Base-by-base conservation (phyloP, 1,284 basidiomycete species). In the Moesziomyces sp. region DNA sequence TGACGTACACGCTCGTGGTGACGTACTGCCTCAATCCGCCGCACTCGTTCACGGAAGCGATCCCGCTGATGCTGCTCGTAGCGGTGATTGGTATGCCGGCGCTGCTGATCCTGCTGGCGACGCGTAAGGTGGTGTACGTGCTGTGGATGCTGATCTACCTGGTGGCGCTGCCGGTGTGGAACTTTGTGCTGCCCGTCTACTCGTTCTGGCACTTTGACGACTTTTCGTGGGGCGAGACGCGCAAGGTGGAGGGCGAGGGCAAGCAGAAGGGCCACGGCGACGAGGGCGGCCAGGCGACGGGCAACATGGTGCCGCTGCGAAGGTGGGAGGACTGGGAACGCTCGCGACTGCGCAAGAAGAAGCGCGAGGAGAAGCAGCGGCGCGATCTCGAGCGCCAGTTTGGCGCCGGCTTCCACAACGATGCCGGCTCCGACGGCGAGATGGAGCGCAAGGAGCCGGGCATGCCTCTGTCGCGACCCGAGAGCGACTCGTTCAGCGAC, bases 171-270 rank as follows among this genome's bases (percentile, higher is more conserved):
- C 86, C 86, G 1, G 83, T 86, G 18, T 86, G 86, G 86, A 86
- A 86, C 70, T 94, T 97, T 38, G 65, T 80, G 21, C 67, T 77
- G 3, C 96, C 95, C 7, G 87, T 95, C 5, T 97, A 97, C 85
- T 92, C 95, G 26, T 98, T 98, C 85, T 98, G 95, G 95, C 95
- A 99, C 86, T 98, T 99, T 85, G 97, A 99, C 81, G 97, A 99
- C 85, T 97, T 97, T 85, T 95, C 93, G 38, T 98, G 96, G 96
- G 96, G 96, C 80, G 93, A 97, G 86, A 99, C 96, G 82, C 94
- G 97, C 80, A 95, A 95, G 86, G 94, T 99, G 5, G 93, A 92
- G 85, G 78, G 82, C 44, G 84, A 85, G 60, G 72, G 58, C 52
- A 82, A 82, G 52, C 89, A 87, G 49, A 89, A 90, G 72, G 91